Percentiles rank a stretch among this genome's conserved stretches.
Evolutionary conservation across 108 stramenopile species (phyloP).

Genomic region (Thalassiosira profunda): DNA sequence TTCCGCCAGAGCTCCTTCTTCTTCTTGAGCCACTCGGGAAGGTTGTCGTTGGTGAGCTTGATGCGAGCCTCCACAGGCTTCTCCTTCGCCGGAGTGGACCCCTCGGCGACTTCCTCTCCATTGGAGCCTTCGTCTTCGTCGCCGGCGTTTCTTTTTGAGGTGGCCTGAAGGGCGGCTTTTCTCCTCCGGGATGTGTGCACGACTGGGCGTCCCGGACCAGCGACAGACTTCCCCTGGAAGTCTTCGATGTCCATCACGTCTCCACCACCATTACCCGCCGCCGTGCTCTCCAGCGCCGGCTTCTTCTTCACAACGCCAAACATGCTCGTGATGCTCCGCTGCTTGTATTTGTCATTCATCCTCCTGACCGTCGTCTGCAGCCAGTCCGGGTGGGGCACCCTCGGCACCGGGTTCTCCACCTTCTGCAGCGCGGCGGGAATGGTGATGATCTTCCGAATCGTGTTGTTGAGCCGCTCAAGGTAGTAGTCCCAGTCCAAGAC

Average conservation of each 20-base stretch:
- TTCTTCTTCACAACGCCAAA: constrained; percentile 53
- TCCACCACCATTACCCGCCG: background rate
- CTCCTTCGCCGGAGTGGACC: constrained; percentile 1
- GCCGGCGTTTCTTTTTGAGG: no score
- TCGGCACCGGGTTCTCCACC: constrained; percentile 94
- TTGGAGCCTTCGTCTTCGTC: background rate
- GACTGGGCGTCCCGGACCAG: constrained; percentile 66
- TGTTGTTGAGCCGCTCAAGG: constrained; percentile 93
- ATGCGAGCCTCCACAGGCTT: constrained; percentile 33
- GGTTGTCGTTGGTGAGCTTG: constrained; percentile 61
- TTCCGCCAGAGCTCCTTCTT: constrained; percentile 91
- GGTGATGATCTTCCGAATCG: constrained; percentile 99
- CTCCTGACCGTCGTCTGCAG: constrained; percentile 85
- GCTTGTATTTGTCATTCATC: constrained; percentile 88
- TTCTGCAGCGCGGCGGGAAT: constrained; percentile 99
- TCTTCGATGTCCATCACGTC: constrained; percentile 83
- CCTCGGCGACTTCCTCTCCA: background rate
- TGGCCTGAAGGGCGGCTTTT: background rate
- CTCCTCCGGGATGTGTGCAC: constrained; percentile 57
- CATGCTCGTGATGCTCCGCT: constrained; percentile 84
- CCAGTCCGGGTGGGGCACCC: constrained; percentile 97
- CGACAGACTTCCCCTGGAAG: constrained; percentile 42
- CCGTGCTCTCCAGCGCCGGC: background rate
- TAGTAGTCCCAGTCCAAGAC: constrained; percentile 99
- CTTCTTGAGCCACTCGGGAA: constrained; percentile 87